phyloP scores from a whole-genome alignment of 2,329 filamentous ascomycete species.

The Verticillium zaregamsianum region DNA sequence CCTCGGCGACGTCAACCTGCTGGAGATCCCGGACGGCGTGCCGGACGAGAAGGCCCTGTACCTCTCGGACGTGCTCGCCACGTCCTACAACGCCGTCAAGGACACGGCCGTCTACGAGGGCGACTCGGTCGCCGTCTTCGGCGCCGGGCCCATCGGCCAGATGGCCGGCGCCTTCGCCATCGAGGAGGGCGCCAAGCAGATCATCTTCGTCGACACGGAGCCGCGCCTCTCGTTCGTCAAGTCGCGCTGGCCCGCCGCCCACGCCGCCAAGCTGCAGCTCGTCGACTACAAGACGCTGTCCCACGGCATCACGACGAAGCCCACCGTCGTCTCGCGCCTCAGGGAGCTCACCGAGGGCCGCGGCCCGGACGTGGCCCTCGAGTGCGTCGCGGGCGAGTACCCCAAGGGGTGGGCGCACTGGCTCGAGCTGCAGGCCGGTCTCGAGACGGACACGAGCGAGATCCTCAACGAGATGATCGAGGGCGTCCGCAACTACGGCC shows the following conservation, averaged over 20 bases:
- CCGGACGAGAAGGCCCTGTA: constrained; percentile 81
- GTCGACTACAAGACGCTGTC: constrained; percentile 63
- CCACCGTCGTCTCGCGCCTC: constrained; percentile 65
- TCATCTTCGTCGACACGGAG: constrained; percentile 77
- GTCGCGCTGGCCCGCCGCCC: constrained; percentile 48
- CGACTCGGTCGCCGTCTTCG: constrained; percentile 78
- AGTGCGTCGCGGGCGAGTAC: constrained; percentile 61
- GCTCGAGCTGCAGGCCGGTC: constrained; percentile 54
- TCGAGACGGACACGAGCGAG: constrained; percentile 83
- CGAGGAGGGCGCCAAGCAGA: constrained; percentile 66
- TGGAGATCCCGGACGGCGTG: constrained; percentile 72
- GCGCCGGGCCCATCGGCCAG: constrained; percentile 82
- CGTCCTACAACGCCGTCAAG: constrained; percentile 77
- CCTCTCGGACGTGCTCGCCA: constrained; percentile 75
- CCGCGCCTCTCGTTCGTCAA: constrained; percentile 66
- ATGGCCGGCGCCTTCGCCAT: constrained; percentile 76
- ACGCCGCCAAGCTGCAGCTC: constrained; percentile 54
- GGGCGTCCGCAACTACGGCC: constrained; percentile 66
- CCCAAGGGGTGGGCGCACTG: constrained; percentile 58
- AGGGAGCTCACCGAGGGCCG: constrained; percentile 70
- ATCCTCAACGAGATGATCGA: constrained; percentile 77
- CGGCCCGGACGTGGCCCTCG: constrained; percentile 70
- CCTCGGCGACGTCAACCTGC: constrained; percentile 73
- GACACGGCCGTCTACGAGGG: constrained; percentile 76
- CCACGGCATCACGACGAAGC: constrained; percentile 51